Conservation (phyloP, 2,329 filamentous ascomycete species). For the Hypoxylon sp. region DNA sequence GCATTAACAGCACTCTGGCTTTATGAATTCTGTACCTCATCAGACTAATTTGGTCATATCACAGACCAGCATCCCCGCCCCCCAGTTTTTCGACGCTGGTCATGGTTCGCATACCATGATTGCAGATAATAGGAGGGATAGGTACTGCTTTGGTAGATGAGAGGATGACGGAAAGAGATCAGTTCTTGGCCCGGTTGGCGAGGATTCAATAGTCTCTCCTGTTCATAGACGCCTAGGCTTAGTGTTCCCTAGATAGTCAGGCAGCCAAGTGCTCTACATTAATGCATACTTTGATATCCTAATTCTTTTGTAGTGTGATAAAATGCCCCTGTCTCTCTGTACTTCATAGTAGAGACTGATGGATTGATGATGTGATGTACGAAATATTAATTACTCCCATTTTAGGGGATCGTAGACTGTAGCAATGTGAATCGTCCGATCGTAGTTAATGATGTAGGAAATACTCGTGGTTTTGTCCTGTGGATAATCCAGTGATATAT, state of each 20-base stretch:
- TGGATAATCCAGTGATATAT: not conserved
- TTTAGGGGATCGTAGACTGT: not conserved
- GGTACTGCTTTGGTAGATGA: conserved; percentile 9
- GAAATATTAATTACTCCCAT: not conserved
- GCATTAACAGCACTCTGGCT: not conserved
- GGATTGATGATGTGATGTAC: no score
- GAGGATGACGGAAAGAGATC: conserved; percentile 1
- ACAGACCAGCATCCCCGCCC: not conserved
- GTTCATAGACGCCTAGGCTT: not conserved
- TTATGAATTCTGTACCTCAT: no score
- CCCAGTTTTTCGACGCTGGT: not conserved
- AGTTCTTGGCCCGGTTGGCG: conserved; percentile 16
- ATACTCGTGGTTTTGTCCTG: not conserved
- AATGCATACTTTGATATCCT: not conserved
- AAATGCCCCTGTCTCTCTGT: no score
- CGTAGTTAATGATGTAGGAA: not conserved
- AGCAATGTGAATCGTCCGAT: not conserved
- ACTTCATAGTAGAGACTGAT: no score
- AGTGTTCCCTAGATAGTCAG: not conserved
- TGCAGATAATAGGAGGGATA: not conserved
- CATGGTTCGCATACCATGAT: not conserved
- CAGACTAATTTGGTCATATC: not conserved
- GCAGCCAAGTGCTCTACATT: not conserved
- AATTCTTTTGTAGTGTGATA: no score
- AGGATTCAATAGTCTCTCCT: conserved; percentile 4